phyloP scores from a whole-genome alignment of 2,329 filamentous ascomycete species.

The Dactylellina sp. region DNA sequence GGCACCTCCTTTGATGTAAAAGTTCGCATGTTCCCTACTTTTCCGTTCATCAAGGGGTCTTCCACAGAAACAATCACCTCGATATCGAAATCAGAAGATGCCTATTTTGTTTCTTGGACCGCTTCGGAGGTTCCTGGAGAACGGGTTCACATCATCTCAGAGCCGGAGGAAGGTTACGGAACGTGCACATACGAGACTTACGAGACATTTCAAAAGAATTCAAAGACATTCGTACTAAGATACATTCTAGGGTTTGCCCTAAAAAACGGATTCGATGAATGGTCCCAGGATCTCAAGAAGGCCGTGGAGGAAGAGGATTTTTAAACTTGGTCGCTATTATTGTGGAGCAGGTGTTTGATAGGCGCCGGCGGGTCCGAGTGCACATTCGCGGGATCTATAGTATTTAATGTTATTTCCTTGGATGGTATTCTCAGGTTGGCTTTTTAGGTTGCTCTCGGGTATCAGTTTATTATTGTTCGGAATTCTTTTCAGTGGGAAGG shows the following conservation, averaged over 20 bases:
- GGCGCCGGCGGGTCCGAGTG: background rate
- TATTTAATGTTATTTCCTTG: background rate
- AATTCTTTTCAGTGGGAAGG: too few relatives aligned
- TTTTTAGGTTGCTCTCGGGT: background rate
- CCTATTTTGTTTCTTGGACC: slow-evolving; percentile 24
- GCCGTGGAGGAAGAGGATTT: slow-evolving; percentile 37
- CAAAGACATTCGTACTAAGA: slow-evolving; percentile 12
- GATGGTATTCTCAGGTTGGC: background rate
- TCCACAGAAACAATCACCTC: slow-evolving; percentile 24
- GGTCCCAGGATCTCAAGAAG: slow-evolving; percentile 41
- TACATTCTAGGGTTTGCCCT: slow-evolving; percentile 19
- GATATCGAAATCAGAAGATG: slow-evolving; percentile 39
- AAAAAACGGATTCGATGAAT: slow-evolving; percentile 33
- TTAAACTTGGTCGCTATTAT: background rate
- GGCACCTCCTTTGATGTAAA: slow-evolving; percentile 35
- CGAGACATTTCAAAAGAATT: slow-evolving; percentile 39
- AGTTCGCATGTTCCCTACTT: slow-evolving; percentile 24
- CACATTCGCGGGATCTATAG: background rate
- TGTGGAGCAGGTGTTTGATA: background rate
- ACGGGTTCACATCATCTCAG: slow-evolving; percentile 44
- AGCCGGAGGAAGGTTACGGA: slow-evolving; percentile 37
- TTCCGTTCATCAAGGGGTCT: slow-evolving; percentile 24
- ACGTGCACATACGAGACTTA: slow-evolving; percentile 46
- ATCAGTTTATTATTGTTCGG: too few relatives aligned
- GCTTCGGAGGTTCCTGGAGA: slow-evolving; percentile 16